Conservation (phyloP, 371 early-diverging fungal species). For the Mortierella sp. region DNA sequence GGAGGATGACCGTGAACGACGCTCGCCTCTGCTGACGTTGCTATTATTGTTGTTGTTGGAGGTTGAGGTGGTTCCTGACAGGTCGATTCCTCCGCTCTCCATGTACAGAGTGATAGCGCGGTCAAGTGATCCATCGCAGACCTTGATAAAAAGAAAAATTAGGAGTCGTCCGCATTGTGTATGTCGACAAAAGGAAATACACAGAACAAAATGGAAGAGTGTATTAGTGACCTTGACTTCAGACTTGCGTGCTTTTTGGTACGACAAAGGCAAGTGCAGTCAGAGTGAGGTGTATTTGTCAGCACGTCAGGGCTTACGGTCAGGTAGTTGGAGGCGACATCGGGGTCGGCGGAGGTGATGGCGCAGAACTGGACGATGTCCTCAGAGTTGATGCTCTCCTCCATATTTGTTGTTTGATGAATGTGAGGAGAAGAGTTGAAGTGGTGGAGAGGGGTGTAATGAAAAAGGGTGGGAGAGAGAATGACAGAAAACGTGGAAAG, state of each 20-base stretch:
- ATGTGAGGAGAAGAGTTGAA: neutral
- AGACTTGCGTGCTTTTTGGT: conserved; percentile 1
- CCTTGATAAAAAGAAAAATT: conserved; percentile 17
- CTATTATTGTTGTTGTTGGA: conserved; percentile 17
- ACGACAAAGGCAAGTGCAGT: neutral
- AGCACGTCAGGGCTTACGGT: conserved; percentile 55
- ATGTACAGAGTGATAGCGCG: conserved; percentile 74
- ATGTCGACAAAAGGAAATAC: neutral
- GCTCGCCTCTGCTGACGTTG: conserved; percentile 16
- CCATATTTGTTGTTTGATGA: conserved; percentile 13
- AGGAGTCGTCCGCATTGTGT: neutral
- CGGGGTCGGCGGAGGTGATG: conserved; percentile 74
- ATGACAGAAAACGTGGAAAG: neutral
- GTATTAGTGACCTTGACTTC: neutral
- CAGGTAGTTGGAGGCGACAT: conserved; percentile 71
- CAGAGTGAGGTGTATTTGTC: neutral
- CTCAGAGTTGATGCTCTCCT: conserved; percentile 37
- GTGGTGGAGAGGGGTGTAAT: neutral
- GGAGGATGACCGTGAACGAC: conserved; percentile 37
- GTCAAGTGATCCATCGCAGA: conserved; percentile 66
- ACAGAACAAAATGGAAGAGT: neutral
- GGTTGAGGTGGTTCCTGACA: conserved; percentile 44
- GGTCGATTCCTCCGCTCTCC: conserved; percentile 71
- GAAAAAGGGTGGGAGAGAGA: neutral
- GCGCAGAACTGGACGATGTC: conserved; percentile 69